Base-by-base conservation (phyloP, 176 grass and related monocot species). In the Dendrocalamus sinicus region DNA sequence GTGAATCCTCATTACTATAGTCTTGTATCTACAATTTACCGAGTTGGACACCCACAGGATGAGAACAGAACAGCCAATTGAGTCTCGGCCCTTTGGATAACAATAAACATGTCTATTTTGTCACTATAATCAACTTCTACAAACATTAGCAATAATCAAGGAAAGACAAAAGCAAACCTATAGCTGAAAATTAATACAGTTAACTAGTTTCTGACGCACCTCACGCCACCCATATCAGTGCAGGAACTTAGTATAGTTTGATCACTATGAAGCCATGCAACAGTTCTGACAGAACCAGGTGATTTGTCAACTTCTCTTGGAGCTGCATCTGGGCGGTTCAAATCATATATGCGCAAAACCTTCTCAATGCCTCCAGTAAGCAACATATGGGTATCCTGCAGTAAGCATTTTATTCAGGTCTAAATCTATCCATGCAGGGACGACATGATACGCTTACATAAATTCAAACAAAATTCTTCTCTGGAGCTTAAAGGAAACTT, bases 321-420 rank as follows among this genome's bases (percentile, higher is more conserved):
- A 86, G 84, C 61, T 65, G 94, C 91, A 90, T 96, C 94, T 28
- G 87, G 94, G 10, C 82, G 87, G 54, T 96, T 96, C 84, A 96
- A 81, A 91, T 96, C 91, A 91, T 90, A 96, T 90, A 91, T 88
- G 23, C 94, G 89, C 44, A 96, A 77, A 72, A 91, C 83, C 50
- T 96, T 96, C 82, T 96, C 94, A 32, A 93, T 45, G 80, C 94
- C 94, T 83, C 94, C 94, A 73, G 94, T 96, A 52, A 96, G 85
- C 43, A 96, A 85, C 63, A 91, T 85, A 53, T 88, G 81, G 22
- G 91, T 90, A 88, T 96, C 94, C 94, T 96, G 89, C 40, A 83
- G 28, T 68, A 45, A 77, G 41, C 26, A 57, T 63, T 53, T 28
- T 41, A n/a, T 20, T 58, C 55, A 58, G 55, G 2, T 58, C 20